Base-by-base conservation (phyloP, 2,329 filamentous ascomycete species). In the Cladosporium cucumerinum region DNA sequence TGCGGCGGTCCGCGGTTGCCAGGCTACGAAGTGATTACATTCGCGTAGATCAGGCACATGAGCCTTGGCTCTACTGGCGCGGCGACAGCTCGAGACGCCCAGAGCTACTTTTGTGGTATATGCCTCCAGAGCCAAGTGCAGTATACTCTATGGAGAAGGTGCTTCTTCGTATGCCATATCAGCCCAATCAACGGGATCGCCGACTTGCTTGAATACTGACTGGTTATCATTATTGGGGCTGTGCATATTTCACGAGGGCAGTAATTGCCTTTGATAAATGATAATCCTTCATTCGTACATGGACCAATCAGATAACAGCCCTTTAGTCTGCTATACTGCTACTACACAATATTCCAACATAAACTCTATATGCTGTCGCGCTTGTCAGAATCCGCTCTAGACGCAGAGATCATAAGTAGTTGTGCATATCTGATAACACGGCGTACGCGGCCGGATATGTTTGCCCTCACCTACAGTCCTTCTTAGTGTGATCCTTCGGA, bases 131-230 rank as follows among this genome's bases (percentile, higher is more conserved):
- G 43, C 58, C 58, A 61, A 60, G 57, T n/a, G 1, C 57, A 26
- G 34, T 28, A 36, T 51, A 52, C 58, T 61, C 58, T 46, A 61
- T 51, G 28, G 7, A 61, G 58, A 61, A 61, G 58, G 58, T 61
- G 58, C 28, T 46, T 21, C 23, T 52, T 25, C 43, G 28, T 30
- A 61, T 25, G 34, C 26, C 43, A 52, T 36, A n/a, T 51, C 21
- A 34, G 46, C n/a, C 43, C 11, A 16, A 12, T 8, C 43, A 49
- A 43, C 43, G 12, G 57, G n/a, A 43, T 23, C 39, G 23, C 10
- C 8, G 8, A n/a, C 3, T 46, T 23, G n/a, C n/a, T 46, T 11
- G n/a, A 46, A 18, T 55, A 14, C 28, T 46, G 39, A 58, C 55
- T n/a, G 23, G 39, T 3, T 46, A 43, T 21, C 55, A 25, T 12